Percentiles rank a stretch among this genome's conserved stretches.
phyloP scores from a whole-genome alignment of 805 yeast genomes.

The Yamadazyma laniorum region DNA sequence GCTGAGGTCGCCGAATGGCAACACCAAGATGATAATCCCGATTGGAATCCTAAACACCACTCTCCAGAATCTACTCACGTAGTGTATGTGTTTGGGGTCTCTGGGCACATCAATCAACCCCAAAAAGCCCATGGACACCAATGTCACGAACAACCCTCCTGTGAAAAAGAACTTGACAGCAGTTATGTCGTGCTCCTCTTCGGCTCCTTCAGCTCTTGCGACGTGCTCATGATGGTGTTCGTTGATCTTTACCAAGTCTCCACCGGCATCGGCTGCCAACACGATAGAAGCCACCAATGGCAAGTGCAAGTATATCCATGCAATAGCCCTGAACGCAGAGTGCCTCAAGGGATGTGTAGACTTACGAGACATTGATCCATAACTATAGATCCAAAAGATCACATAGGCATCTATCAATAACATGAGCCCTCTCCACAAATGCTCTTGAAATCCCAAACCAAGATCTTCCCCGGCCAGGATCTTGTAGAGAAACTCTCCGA shows the following conservation, averaged over 20 bases:
- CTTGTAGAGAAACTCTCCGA: conserved; percentile 60
- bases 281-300: conserved; percentile 52
- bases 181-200: conserved; percentile 32
- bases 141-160: conserved; percentile 50
- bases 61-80: conserved; percentile 35
- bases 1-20: conserved; percentile 44
- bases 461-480: conserved; percentile 50
- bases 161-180: conserved; percentile 51
- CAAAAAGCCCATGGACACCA: conserved; percentile 36
- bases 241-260: conserved; percentile 40
- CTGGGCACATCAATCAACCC: conserved; percentile 45
- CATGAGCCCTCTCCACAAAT: conserved; percentile 49
- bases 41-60: conserved; percentile 41
- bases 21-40: conserved; percentile 37
- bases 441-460: conserved; percentile 43
- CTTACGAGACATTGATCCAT: conserved; percentile 48
- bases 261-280: conserved; percentile 59
- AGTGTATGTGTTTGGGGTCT: conserved; percentile 35
- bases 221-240: conserved; percentile 8
- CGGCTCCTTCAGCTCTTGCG: conserved; percentile 6
- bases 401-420: conserved; percentile 47
- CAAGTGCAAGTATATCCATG: conserved; percentile 48
- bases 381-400: conserved; percentile 52
- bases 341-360: conserved; percentile 57
- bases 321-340: conserved; percentile 42